Evolutionary conservation across 2,329 filamentous ascomycete species (phyloP), one percentile per base, ranked within the genome.

Genomic region (Aspergillus hortae): DNA sequence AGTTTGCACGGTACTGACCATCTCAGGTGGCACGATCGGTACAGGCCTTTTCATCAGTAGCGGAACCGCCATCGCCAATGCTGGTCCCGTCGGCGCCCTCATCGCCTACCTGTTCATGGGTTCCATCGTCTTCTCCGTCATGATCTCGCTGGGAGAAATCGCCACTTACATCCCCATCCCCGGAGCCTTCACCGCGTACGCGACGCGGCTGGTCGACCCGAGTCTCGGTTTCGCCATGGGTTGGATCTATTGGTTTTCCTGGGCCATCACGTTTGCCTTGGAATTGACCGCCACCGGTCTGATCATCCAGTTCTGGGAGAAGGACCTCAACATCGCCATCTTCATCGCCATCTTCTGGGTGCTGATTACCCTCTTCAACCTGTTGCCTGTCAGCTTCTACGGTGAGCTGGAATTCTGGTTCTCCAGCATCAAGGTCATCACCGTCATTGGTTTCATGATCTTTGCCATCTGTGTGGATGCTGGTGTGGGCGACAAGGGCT

Each of bases 241-340:
- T 17, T 92, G 88, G 88, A 85, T 89, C 54, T 92, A 92, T 71
- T 92, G 86, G 85, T 90, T 90, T 65, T 85, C 81, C 44, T 92
- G 86, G 86, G 79, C 84, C 21, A 82, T 86, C 51, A 90, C 87
- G 0, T 88, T 82, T 59, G 86, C 87, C 0, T 79, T 90, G 7
- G 88, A 92, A 65, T 76, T 91, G 36, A 88, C 84, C 0, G 86
- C 86, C 0, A 84, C 86, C 1, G 87, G 86, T 4, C 74, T 90
- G 44, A 87, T 91, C 51, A 88, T 91, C 56, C 84, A 90, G 66
- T 91, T 87, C 68, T 91, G 88, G 88, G 77, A 84, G 51, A 56
- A 74, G 1, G 66, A 69, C 17, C 71, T 90, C 53, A 85, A 77
- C 61, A 82, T 89, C 49, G 87, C 80, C 53, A 85, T 91, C 58